These are phyloP conservation scores for Trypethelium eluteriae DNA, from an alignment of 495 filamentous ascomycete species.

Conservation along the genomic window DNA sequence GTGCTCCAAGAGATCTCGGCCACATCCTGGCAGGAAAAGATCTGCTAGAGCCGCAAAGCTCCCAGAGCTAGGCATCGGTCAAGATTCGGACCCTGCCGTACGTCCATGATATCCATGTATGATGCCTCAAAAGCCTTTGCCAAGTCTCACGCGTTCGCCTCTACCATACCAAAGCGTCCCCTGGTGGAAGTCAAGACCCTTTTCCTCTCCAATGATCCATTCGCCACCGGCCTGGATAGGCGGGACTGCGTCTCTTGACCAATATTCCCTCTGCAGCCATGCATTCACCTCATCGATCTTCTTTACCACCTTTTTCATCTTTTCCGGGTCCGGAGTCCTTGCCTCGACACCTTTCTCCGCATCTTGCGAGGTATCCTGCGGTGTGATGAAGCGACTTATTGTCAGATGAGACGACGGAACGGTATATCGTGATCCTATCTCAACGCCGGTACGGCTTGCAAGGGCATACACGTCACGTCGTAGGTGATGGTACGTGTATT, in stretches of 20 bases:
- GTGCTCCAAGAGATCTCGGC: no score
- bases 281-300: conserved; percentile 69
- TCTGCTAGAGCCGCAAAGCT: not conserved
- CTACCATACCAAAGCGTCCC: conserved; percentile 28
- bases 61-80: not conserved
- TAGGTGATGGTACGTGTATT: conserved; percentile 85
- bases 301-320: conserved; percentile 51
- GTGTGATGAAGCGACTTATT: conserved; percentile 66
- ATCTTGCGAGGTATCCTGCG: conserved; percentile 35
- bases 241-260: conserved; percentile 46
- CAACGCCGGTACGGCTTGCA: conserved; percentile 49
- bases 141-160: conserved; percentile 23
- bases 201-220: conserved; percentile 48
- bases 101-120: not conserved
- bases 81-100: not conserved
- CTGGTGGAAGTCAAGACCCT: conserved; percentile 24
- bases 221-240: conserved; percentile 42
- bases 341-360: conserved; percentile 11
- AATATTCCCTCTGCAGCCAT: conserved; percentile 59
- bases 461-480: conserved; percentile 65
- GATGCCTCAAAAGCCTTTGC: conserved; percentile 24
- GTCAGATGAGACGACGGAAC: conserved; percentile 86
- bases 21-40: no score
- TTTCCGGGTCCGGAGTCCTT: conserved; percentile 31
- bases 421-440: conserved; percentile 65